Conservation (phyloP, 371 early-diverging fungal genomes). For the Conidiobolus incongruus region DNA sequence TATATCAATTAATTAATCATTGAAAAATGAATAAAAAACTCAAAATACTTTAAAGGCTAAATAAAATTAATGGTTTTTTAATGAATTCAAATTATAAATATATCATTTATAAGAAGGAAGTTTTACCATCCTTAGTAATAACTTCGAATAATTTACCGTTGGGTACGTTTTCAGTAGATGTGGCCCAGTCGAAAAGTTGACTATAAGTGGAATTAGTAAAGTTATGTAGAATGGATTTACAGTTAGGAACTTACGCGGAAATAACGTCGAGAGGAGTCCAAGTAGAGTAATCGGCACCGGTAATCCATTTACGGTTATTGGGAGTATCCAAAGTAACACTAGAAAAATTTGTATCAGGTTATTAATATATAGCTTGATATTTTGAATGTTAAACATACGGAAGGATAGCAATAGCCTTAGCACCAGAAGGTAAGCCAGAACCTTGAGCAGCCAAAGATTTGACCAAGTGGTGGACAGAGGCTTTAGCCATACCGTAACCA, state of each 20-base stretch:
- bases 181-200: constrained; percentile 23
- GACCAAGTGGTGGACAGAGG: constrained; percentile 80
- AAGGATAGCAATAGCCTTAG: constrained; percentile 45
- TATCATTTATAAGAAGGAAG: constrained; percentile 20
- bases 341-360: not conserved
- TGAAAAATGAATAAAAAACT: too few relatives aligned
- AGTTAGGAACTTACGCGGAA: constrained; percentile 28
- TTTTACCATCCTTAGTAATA: constrained; percentile 20
- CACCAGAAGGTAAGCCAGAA: constrained; percentile 51
- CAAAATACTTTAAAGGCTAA: too few relatives aligned
- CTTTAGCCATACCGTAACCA: constrained; percentile 91
- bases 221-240: not conserved
- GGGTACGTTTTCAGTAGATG: constrained; percentile 13
- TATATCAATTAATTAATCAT: too few relatives aligned
- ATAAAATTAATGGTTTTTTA: too few relatives aligned
- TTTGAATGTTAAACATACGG: constrained; percentile 33
- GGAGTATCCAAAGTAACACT: constrained; percentile 79
- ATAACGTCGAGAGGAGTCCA: constrained; percentile 75
- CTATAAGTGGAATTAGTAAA: constrained; percentile 9
- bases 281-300: constrained; percentile 54
- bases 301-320: constrained; percentile 77
- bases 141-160: constrained; percentile 28
- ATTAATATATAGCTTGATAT: not conserved
- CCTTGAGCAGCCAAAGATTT: constrained; percentile 42
- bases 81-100: too few relatives aligned